phyloP scores from a whole-genome alignment of 805 yeast genomes.

The Sugiyamaella floridensis region DNA sequence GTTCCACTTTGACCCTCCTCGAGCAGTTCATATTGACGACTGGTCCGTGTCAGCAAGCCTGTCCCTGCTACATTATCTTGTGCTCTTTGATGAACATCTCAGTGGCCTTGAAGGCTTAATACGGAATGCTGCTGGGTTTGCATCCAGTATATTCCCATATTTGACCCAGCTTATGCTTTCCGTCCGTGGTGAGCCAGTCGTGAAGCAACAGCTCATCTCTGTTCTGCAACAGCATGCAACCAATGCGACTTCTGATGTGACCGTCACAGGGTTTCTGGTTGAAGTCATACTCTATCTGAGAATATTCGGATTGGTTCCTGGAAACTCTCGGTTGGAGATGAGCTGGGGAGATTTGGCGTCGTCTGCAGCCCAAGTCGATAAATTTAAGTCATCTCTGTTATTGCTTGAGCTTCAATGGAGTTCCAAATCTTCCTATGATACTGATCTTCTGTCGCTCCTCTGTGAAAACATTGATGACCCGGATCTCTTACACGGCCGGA shows the following conservation, averaged over 20 bases:
- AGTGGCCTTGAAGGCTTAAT: background rate
- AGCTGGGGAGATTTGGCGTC: constrained; percentile 11
- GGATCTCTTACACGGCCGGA: constrained; percentile 62
- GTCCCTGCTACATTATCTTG: background rate
- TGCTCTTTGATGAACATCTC: background rate
- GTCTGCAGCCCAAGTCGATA: constrained; percentile 23
- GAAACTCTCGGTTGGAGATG: constrained; percentile 22
- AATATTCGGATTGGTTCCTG: constrained; percentile 2
- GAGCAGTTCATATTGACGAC: background rate
- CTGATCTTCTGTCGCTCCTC: constrained; percentile 24
- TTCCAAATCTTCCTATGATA: constrained; percentile 10
- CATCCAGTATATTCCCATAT: background rate
- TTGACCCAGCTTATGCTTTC: background rate
- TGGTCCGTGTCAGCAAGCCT: background rate
- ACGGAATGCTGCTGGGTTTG: background rate
- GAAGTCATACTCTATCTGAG: constrained; percentile 13
- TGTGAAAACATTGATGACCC: constrained; percentile 52
- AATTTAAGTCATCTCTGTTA: constrained; percentile 29
- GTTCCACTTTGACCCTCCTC: background rate
- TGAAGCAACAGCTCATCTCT: background rate
- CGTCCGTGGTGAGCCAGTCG: background rate
- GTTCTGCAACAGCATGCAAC: background rate
- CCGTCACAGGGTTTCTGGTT: constrained; percentile 9
- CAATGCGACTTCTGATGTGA: background rate
- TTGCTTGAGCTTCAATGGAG: constrained; percentile 28